Conservation (phyloP, 441 rosid species). For the Syzygium syzygioides region DNA sequence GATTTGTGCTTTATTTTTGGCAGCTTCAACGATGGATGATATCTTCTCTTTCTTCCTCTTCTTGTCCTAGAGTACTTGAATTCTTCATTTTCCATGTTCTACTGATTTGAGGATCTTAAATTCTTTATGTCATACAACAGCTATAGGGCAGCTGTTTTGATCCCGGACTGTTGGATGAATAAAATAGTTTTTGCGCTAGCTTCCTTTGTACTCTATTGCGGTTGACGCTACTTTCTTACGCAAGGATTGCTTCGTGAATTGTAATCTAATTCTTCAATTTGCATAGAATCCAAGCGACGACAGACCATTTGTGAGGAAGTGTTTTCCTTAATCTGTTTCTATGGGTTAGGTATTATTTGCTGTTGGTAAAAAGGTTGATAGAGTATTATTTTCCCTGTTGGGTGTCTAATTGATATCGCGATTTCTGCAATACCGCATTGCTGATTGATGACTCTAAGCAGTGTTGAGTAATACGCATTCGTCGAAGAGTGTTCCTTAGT, state of each 20-base stretch:
- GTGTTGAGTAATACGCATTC: background rate
- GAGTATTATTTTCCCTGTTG: background rate
- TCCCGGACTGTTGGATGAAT: background rate
- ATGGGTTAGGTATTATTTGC: background rate
- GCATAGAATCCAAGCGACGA: background rate
- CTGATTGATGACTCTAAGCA: background rate
- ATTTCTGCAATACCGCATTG: background rate
- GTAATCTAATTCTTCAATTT: background rate
- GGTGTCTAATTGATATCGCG: background rate
- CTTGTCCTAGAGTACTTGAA: background rate
- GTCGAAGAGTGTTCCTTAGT: background rate
- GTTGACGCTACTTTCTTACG: background rate
- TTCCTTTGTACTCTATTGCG: background rate
- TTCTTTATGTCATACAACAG: background rate
- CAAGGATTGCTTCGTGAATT: background rate
- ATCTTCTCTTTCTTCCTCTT: background rate
- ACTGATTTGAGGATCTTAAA: background rate
- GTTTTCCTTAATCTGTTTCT: background rate
- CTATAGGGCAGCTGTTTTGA: background rate
- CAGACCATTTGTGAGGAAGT: background rate
- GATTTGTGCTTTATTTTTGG: background rate
- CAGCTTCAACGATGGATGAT: background rate
- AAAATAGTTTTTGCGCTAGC: background rate
- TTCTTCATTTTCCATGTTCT: background rate
- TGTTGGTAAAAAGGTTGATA: background rate